Percentiles rank a stretch among this genome's conserved stretches.
Conservation (phyloP, 2,329 filamentous ascomycete species). For the Talaromyces sp. region DNA sequence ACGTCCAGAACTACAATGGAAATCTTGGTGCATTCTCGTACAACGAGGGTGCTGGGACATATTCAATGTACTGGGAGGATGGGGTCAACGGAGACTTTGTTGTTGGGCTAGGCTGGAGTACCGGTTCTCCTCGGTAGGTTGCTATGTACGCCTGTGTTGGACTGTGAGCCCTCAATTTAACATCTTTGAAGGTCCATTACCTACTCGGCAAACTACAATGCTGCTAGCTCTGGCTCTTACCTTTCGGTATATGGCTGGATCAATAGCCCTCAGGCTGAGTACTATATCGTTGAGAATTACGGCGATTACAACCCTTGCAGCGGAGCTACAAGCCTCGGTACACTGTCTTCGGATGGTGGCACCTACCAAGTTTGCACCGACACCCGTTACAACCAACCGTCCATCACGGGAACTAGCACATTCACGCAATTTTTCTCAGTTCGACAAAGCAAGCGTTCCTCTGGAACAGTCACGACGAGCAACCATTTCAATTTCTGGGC, state of each 20-base stretch:
- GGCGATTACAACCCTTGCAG: conserved; percentile 30
- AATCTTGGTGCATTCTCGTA: neutral
- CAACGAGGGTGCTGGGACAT: neutral
- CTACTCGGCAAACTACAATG: neutral
- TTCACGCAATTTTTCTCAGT: conserved; percentile 46
- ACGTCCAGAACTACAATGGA: neutral
- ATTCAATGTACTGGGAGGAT: neutral
- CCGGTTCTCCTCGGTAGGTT: neutral
- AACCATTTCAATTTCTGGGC: conserved; percentile 41
- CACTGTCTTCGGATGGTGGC: conserved; percentile 35
- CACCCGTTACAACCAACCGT: conserved; percentile 38
- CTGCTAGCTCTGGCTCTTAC: conserved; percentile 21
- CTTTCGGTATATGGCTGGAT: conserved; percentile 44
- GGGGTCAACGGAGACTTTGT: conserved; percentile 1
- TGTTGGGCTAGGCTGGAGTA: neutral
- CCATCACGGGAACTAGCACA: conserved; percentile 39
- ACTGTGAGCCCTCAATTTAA: neutral
- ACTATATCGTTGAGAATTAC: conserved; percentile 38
- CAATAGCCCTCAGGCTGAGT: conserved; percentile 34
- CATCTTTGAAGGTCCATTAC: neutral
- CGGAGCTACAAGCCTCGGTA: conserved; percentile 31
- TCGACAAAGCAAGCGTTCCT: conserved; percentile 33
- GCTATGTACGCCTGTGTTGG: neutral
- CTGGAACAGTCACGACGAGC: conserved; percentile 35
- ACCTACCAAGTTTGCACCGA: conserved; percentile 40